Percentiles rank a stretch among this genome's conserved stretches.
Conservation (phyloP, 2,329 filamentous ascomycete genomes). For the Aquanectria penicillioides region DNA sequence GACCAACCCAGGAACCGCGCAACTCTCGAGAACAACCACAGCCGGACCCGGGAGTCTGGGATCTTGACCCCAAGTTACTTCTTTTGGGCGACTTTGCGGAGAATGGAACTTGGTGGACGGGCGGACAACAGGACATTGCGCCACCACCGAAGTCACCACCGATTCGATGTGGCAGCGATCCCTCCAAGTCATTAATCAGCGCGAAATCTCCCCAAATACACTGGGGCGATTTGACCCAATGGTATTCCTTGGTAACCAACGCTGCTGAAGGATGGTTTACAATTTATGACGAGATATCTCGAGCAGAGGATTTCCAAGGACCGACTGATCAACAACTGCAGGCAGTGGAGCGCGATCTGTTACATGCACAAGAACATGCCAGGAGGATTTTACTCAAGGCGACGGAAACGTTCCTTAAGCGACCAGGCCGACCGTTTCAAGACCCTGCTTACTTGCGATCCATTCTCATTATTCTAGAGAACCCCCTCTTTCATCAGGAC, state of each 20-base stretch:
- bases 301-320: slow-evolving; percentile 40
- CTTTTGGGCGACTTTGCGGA: slow-evolving; percentile 80
- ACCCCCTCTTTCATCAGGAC: slow-evolving; percentile 74
- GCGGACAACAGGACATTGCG: slow-evolving; percentile 56
- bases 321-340: slow-evolving; percentile 51
- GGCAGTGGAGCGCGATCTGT: slow-evolving; percentile 58
- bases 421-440: slow-evolving; percentile 76
- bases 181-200: slow-evolving; percentile 24
- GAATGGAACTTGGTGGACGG: slow-evolving; percentile 86
- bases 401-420: slow-evolving; percentile 81
- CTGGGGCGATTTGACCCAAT: slow-evolving; percentile 76
- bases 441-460: slow-evolving; percentile 79
- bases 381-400: slow-evolving; percentile 79
- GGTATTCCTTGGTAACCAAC: slow-evolving; percentile 77
- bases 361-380: slow-evolving; percentile 72
- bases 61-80: slow-evolving; percentile 79
- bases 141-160: slow-evolving; percentile 28
- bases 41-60: slow-evolving; percentile 44
- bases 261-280: slow-evolving; percentile 74
- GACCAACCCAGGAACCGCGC: slow-evolving; percentile 45
- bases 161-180: slow-evolving; percentile 29
- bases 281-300: slow-evolving; percentile 63
- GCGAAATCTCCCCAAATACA: slow-evolving; percentile 73
- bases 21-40: slow-evolving; percentile 30
- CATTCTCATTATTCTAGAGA: slow-evolving; percentile 79